A percentile compares a stretch with the other conserved stretches of the same genome.
These are phyloP conservation scores for Gilbertella persicaria DNA, from an alignment of 371 early-diverging fungal genomes.

Conservation along the genomic window DNA sequence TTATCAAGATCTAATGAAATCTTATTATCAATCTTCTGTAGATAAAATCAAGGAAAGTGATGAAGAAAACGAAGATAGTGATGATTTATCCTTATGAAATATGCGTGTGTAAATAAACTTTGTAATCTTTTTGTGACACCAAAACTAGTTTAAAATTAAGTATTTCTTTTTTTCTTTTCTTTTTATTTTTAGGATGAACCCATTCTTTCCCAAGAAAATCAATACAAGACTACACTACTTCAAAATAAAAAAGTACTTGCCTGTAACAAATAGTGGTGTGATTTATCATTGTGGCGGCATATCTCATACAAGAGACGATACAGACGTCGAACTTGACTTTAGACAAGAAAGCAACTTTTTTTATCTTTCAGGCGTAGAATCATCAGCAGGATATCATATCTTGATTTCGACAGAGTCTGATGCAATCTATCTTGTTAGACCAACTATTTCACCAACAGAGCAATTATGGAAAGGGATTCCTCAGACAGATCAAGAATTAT, in stretches of 20 bases:
- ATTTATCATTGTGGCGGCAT: constrained; percentile 43
- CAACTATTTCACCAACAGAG: constrained; percentile 39
- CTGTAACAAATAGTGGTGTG: constrained; percentile 5
- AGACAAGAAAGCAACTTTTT: constrained; percentile 61
- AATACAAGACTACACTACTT: too few species aligned
- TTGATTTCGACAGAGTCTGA: constrained; percentile 38
- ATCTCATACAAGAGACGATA: constrained; percentile 43
- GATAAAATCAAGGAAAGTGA: neutral
- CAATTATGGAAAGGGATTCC: constrained; percentile 58
- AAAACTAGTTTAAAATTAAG: too few species aligned
- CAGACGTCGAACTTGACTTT: constrained; percentile 56
- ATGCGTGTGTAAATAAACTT: too few species aligned
- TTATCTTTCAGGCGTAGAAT: constrained; percentile 58
- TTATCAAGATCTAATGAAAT: constrained; percentile 38
- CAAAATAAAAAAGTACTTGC: constrained; percentile 19
- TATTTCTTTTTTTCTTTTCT: too few species aligned
- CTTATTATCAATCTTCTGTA: constrained; percentile 3
- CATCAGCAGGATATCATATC: constrained; percentile 55
- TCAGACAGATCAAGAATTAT: constrained; percentile 33
- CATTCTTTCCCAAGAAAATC: too few species aligned
- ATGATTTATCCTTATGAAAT: too few species aligned
- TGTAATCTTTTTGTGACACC: too few species aligned
- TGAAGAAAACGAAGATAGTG: neutral
- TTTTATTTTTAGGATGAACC: too few species aligned
- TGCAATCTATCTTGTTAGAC: constrained; percentile 47